Conservation (phyloP, 495 filamentous ascomycete species). For the Hyaloscypha variabilis region DNA sequence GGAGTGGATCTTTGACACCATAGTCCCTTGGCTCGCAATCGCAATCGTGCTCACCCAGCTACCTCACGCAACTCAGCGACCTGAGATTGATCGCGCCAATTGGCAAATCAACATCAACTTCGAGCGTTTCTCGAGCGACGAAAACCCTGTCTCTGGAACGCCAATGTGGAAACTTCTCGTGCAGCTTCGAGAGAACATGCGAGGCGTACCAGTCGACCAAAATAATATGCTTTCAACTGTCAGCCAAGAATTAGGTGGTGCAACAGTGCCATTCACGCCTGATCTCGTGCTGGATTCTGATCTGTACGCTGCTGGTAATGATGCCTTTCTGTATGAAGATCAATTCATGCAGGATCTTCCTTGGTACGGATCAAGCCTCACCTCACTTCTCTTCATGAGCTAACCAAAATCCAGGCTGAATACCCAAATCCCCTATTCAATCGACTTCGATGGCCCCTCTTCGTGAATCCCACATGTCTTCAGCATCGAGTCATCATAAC, state of each 20-base stretch:
- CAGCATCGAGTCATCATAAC: no score
- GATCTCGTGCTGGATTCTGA: conserved; percentile 6
- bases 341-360: conserved; percentile 7
- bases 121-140: not conserved
- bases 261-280: not conserved
- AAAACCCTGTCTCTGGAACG: conserved; percentile 1
- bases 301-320: not conserved
- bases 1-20: conserved; percentile 27
- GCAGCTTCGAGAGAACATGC: not conserved
- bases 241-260: not conserved
- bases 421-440: no score
- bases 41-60: conserved; percentile 20
- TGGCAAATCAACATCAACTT: conserved; percentile 21
- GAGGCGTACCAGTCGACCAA: not conserved
- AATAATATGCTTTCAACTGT: not conserved
- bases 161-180: conserved; percentile 21
- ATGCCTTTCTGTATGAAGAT: not conserved
- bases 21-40: conserved; percentile 20
- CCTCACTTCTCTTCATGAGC: no score
- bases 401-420: no score
- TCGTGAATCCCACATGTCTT: no score
- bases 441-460: no score
- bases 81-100: conserved; percentile 21
- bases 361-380: not conserved
- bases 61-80: conserved; percentile 8